Evolutionary conservation across 495 filamentous ascomycete species (phyloP).

Genomic region (Aspergillus conjunctus): DNA sequence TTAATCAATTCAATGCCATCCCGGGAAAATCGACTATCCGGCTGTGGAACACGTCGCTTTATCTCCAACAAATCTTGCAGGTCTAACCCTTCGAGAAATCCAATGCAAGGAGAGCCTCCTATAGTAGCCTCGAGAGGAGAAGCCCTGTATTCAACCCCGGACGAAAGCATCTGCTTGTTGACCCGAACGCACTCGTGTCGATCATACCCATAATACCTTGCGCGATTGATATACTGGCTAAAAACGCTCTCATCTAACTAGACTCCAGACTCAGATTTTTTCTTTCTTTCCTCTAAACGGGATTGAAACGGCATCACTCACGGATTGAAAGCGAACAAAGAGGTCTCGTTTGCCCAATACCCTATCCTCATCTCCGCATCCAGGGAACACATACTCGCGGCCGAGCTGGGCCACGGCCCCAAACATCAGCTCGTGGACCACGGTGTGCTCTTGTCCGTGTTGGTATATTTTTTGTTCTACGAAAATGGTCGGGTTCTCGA

Average conservation of each 20-base stretch:
- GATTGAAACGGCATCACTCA: conserved; percentile 1
- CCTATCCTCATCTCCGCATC: conserved; percentile 21
- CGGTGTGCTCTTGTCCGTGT: conserved; percentile 9
- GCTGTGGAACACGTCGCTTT: too few relatives aligned
- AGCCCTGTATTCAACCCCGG: conserved; percentile 9
- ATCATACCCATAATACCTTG: conserved; percentile 26
- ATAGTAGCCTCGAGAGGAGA: not conserved
- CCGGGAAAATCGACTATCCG: too few relatives aligned
- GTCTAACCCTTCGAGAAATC: conserved; percentile 11
- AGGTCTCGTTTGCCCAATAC: conserved; percentile 21
- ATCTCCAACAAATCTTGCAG: conserved; percentile 12
- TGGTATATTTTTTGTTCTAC: conserved; percentile 18
- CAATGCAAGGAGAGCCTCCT: not conserved
- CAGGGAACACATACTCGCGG: conserved; percentile 22
- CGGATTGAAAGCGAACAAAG: conserved; percentile 14
- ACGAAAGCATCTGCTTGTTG: conserved; percentile 9
- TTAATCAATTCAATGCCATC: conserved; percentile 18
- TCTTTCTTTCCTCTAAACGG: too few relatives aligned
- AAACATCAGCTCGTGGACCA: conserved; percentile 20
- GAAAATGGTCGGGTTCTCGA: conserved; percentile 18
- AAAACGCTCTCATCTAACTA: conserved; percentile 18
- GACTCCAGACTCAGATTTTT: not conserved
- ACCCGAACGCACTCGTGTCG: conserved; percentile 3
- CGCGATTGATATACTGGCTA: conserved; percentile 11
- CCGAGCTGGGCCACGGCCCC: conserved; percentile 13